A percentile compares a stretch with the other conserved stretches of the same genome.
Conservation (phyloP, 441 rosid genomes). For the Mallotus japonicus region DNA sequence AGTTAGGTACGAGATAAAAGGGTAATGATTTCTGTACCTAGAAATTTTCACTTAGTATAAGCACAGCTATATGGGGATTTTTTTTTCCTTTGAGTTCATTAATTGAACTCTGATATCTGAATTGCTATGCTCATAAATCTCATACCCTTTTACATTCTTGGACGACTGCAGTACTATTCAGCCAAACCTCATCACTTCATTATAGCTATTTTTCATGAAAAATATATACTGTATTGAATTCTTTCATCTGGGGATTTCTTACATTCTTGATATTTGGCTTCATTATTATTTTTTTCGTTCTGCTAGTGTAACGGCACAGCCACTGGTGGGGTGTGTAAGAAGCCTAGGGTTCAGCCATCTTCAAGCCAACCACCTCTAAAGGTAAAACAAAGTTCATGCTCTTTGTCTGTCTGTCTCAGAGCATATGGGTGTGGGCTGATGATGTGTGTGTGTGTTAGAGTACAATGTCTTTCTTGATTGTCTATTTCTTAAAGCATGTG, state of each 20-base stretch:
- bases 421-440: not conserved
- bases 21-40: not conserved
- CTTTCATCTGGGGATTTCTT: not conserved
- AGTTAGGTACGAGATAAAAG: not conserved
- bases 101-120: too few relatives aligned
- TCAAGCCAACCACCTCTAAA: constrained; percentile 70
- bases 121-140: too few relatives aligned
- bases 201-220: not conserved
- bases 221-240: not conserved
- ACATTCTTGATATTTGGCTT: not conserved
- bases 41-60: too few relatives aligned
- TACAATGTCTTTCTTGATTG: constrained; percentile 38
- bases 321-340: constrained; percentile 68
- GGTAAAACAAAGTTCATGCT: constrained; percentile 43
- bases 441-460: constrained; percentile 3
- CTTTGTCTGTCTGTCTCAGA: constrained; percentile 22
- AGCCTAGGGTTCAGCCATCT: constrained; percentile 82
- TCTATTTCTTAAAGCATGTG: constrained; percentile 34
- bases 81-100: too few relatives aligned
- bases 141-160: too few relatives aligned
- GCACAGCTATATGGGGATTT: too few relatives aligned
- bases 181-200: too few relatives aligned
- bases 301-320: constrained; percentile 67
- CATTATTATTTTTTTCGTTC: not conserved
- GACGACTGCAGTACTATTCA: too few relatives aligned